Conservation (phyloP, 23 red algal species). For the Agarophyton chilense region DNA sequence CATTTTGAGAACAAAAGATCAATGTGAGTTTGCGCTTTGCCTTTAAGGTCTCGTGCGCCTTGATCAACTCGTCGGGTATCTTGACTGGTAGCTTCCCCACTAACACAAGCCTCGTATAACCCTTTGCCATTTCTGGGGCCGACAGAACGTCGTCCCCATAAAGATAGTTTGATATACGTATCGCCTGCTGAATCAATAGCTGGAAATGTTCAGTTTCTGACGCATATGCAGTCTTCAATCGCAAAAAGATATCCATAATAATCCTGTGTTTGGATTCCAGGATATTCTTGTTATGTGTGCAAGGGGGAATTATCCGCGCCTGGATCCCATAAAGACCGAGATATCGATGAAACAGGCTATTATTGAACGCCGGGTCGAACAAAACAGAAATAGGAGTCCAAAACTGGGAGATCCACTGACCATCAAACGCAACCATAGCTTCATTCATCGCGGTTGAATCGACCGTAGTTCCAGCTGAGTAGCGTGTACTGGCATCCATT, state of each 20-base stretch:
- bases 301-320: not conserved
- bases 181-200: not conserved
- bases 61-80: not conserved
- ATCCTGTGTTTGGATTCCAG: too few relatives aligned
- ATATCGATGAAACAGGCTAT: not conserved
- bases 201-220: too few relatives aligned
- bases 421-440: too few relatives aligned
- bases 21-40: too few relatives aligned
- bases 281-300: not conserved
- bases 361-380: constrained; percentile 22
- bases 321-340: not conserved
- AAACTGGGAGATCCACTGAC: too few relatives aligned
- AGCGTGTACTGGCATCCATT: too few relatives aligned
- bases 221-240: too few relatives aligned
- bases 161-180: not conserved
- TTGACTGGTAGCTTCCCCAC: not conserved
- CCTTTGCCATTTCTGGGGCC: not conserved
- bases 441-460: too few relatives aligned
- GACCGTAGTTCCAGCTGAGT: too few relatives aligned
- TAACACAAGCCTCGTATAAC: not conserved
- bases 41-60: too few relatives aligned
- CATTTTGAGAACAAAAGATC: not conserved
- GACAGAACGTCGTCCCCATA: constrained; percentile 11
- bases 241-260: too few relatives aligned
- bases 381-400: constrained; percentile 7